Evolutionary conservation across 306 rosid species (phyloP), one percentile per base, ranked within the genome.

Genomic region (Quercus engelmannii): DNA sequence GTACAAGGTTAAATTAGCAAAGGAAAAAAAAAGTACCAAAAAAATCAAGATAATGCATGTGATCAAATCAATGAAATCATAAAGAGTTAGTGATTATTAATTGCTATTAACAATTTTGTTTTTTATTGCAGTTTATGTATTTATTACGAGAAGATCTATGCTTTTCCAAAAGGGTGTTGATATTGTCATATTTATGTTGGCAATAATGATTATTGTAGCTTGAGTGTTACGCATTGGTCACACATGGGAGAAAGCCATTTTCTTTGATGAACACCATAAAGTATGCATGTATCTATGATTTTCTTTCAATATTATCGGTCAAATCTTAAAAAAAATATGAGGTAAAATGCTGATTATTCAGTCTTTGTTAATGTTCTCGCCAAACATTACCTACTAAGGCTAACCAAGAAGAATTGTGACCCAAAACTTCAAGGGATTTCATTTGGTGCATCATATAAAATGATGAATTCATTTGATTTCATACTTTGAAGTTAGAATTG

Each of bases 71-170:
- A 8, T 0, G 12, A 41, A 41, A 41, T 41, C 11, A 41, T 41
- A 11, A 8, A 41, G 46, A 41, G 46, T 41, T 8, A 2, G 46
- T 23, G 41, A 23, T 9, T 63, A 85, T 75, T 38, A 81, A 74
- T 81, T 75, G 71, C 55, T 46, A 52, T 7, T 51, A 55, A 19
- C 59, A 20, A 5, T 74, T 69, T 73, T 73, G 19, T 72, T 49
- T 55, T 75, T 79, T 76, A 55, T 75, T 63, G 62, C 72, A 51
- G 19, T 76, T 75, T n/a, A 71, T 85, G 88, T 83, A 76, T 71
- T 78, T 71, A 23, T 31, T 21, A 11, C 19, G 67, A 63, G 17
- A 63, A 70, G 71, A 55, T 75, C 59, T 56, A 56, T 75, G 41
- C 80, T 83, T 83, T 75, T 55, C 64, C 30, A 61, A 61, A 69